Evolutionary conservation across 2,329 filamentous ascomycete genomes (phyloP).

Genomic region (Colletotrichum costaricense): DNA sequence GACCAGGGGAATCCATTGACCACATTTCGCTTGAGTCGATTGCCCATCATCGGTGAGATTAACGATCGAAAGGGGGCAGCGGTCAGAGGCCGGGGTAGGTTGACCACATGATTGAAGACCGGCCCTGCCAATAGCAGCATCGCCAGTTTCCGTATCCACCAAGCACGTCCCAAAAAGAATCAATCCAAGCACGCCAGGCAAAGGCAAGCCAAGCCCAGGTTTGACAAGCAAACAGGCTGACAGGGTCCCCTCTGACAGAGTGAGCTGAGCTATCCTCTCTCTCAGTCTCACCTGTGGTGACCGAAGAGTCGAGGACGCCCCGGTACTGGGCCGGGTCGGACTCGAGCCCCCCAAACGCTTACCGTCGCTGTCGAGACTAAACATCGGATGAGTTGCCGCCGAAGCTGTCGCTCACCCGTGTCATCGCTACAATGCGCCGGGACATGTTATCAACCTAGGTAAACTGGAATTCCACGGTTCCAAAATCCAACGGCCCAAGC

Average conservation of each 20-base stretch:
- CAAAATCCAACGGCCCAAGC: not conserved
- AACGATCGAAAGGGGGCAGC: constrained; percentile 30
- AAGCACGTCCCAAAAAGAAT: not conserved
- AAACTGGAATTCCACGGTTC: not conserved
- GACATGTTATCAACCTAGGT: not conserved
- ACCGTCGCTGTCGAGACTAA: not conserved
- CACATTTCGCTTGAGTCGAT: constrained; percentile 34
- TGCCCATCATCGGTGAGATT: constrained; percentile 31
- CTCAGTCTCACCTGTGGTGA: not conserved
- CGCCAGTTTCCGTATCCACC: constrained; percentile 15
- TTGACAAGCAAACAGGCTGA: not conserved
- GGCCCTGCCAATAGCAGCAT: constrained; percentile 8
- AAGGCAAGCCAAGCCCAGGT: not conserved
- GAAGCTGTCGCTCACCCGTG: not conserved
- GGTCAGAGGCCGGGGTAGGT: constrained; percentile 8
- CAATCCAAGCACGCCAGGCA: not conserved
- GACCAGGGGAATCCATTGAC: not conserved
- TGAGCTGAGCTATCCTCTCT: not conserved
- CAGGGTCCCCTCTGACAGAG: not conserved
- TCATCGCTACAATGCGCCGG: constrained; percentile 13
- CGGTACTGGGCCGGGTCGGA: constrained; percentile 1
- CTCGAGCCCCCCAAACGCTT: not conserved
- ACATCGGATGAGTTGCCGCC: constrained; percentile 3
- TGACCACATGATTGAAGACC: constrained; percentile 33
- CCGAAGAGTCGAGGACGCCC: not conserved